Evolutionary conservation across 495 filamentous ascomycete genomes (phyloP), one percentile per base, ranked within the genome.

Genomic region (Aspergillus sparsus): DNA sequence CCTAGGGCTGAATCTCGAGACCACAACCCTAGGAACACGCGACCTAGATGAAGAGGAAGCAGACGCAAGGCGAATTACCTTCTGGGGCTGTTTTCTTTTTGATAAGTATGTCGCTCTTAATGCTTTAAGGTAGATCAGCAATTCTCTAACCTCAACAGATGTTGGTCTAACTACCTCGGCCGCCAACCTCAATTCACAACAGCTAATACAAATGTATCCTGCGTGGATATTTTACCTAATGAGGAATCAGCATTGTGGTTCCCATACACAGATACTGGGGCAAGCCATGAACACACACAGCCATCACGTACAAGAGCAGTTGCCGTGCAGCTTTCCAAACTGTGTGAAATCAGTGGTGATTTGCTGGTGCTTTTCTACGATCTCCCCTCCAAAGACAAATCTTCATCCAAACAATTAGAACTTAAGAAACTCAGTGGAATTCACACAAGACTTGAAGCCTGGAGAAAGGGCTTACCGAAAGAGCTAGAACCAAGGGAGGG

Each of bases 71-170:
- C 80, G 91, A 35, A 87, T 98, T 35, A 98, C 94, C 0, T 97
- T 97, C 65, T 98, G 94, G 94, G 94, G 94, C n/a, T 97, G 92
- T 69, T 98, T 94, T 74, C 76, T 97, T 27, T 96, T 98, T 68
- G 94, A 98, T 76, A 97, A 97, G 85, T 89, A 67, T 57, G 82
- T 70, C 33, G 6, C 36, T 33, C 2, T 16, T 3, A 7, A 36
- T 7, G 15, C 13, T 39, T 15, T 50, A 62, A 49, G 21, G 62
- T 52, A 2, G 31, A 13, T 62, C 35, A 60, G 37, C 15, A 9
- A 45, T 45, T 21, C 32, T 21, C 70, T 74, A 63, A 75, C 52
- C 15, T 8, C 58, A 13, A 5, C 56, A 89, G 87, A 67, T 95
- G 91, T 74, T 98, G 95, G 95, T 96, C 92, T 31, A 98, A 97